Evolutionary conservation across 2,329 filamentous ascomycete species (phyloP).

Genomic region (Achaetomium macrosporum): DNA sequence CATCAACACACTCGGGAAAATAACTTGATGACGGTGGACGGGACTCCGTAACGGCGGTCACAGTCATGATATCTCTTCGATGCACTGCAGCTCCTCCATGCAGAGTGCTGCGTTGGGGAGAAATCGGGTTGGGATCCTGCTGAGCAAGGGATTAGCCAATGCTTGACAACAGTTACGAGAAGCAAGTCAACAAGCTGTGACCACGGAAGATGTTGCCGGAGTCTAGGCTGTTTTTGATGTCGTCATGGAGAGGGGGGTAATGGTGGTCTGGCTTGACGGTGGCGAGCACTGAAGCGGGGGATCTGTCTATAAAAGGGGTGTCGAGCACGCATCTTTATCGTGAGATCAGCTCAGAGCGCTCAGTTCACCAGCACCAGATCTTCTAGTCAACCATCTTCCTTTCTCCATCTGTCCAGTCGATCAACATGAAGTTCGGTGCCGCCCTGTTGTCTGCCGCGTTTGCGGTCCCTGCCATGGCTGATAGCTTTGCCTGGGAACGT

Average conservation of each 20-base stretch:
- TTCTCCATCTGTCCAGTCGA: background rate
- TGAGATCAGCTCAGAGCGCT: background rate
- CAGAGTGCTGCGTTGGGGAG: background rate
- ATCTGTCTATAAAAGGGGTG: slow-evolving; percentile 5
- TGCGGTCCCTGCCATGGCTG: slow-evolving; percentile 17
- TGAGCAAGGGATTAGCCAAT: slow-evolving; percentile 8
- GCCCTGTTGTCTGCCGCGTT: slow-evolving; percentile 17
- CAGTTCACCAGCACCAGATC: slow-evolving; percentile 2
- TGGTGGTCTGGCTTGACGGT: no score
- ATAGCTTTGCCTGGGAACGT: slow-evolving; percentile 26
- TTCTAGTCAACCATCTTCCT: background rate
- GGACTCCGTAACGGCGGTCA: background rate
- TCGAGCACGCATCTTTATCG: background rate
- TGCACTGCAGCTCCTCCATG: background rate
- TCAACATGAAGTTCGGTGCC: slow-evolving; percentile 21
- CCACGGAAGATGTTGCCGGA: background rate
- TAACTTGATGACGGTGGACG: no score
- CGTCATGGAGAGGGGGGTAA: background rate
- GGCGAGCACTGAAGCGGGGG: background rate
- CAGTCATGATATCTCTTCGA: no score
- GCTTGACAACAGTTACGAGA: background rate
- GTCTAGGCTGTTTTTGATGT: background rate
- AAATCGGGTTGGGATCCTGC: background rate
- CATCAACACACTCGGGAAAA: background rate
- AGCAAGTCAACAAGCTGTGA: no score